Base-by-base conservation (phyloP, 108 stramenopile genomes). In the Nitzschia sp. region DNA sequence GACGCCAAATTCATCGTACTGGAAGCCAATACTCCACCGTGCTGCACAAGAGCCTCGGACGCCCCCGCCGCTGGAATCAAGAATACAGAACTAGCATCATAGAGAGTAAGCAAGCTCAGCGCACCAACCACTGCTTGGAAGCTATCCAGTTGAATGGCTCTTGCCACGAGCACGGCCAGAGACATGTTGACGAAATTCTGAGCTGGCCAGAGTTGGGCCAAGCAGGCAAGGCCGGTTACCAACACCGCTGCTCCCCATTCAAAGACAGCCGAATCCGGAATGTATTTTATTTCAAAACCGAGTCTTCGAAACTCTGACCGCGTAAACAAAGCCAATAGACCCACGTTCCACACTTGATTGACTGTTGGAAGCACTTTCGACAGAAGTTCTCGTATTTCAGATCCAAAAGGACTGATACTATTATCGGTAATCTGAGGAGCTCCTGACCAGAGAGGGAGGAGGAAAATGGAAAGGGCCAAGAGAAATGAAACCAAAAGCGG, bases 171-270 rank as follows among this genome's bases (percentile, higher is more conserved):
- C 3, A 81, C 75, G n/a, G 80, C 80, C 41, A 84, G 32, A 17
- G 80, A 67, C 63, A 79, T 65, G 33, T 84, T 84, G 38, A 81
- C 78, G 53, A 80, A 80, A 64, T 84, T 84, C 33, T 76, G 78
- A 25, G 80, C 70, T 33, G 80, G 83, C 78, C 80, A 81, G 17
- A 36, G 33, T 27, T 63, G 53, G 0, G 75, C 48, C 19, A 28
- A 57, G 33, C 38, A 72, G 19, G 70, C 76, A 44, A 31, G 50
- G 13, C 31, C 54, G 13, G 70, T 66, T 45, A 71, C 50, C 11
- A 19, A 4, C 23, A 68, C 25, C 0, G 76, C 76, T 16, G 64
- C 16, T 0, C 33, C 17, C 30, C 70, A 66, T 48, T 73, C 72
- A 15, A 46, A 30, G 15, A 57, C 15, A 23, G 15, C 45, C 26